Percentiles rank a stretch among this genome's conserved stretches.
These are phyloP conservation scores for Zygotorulaspora chibaensis DNA, from an alignment of 805 yeast genomes.

Conservation along the genomic window DNA sequence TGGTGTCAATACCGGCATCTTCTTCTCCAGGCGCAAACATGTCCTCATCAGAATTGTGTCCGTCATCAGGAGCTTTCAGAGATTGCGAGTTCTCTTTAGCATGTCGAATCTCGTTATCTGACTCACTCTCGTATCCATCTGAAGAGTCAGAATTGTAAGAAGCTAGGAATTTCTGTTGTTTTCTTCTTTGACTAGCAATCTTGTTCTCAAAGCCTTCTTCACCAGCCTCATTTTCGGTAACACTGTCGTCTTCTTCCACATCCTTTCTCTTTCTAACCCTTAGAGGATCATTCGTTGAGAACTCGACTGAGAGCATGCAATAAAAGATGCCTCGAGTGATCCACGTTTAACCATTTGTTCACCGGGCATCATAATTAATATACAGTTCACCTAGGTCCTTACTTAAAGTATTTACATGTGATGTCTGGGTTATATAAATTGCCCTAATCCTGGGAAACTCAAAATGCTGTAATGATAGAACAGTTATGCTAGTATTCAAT, in stretches of 20 bases:
- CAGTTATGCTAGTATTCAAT: no score
- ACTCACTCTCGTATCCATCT: constrained; percentile 10
- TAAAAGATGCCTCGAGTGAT: no score
- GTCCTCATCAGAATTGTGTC: constrained; percentile 37
- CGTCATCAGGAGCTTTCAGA: constrained; percentile 4
- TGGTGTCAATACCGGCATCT: constrained; percentile 7
- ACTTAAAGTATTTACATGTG: no score
- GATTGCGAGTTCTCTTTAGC: not conserved
- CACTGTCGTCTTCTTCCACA: not conserved
- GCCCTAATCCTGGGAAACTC: no score
- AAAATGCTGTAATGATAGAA: no score
- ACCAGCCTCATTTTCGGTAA: constrained; percentile 3
- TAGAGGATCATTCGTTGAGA: constrained; percentile 2
- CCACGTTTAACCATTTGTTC: no score
- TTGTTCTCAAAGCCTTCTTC: constrained; percentile 8
- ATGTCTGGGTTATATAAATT: no score
- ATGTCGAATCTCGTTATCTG: not conserved
- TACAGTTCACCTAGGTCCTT: no score
- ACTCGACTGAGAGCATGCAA: not conserved
- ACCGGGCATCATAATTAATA: no score
- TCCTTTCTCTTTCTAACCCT: constrained; percentile 1
- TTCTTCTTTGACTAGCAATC: constrained; percentile 3
- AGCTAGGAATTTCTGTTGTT: constrained; percentile 3
- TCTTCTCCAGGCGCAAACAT: constrained; percentile 41
- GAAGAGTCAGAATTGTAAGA: constrained; percentile 15